phyloP scores from a whole-genome alignment of 768 basidiomycete genomes.

The Russula brevipes region DNA sequence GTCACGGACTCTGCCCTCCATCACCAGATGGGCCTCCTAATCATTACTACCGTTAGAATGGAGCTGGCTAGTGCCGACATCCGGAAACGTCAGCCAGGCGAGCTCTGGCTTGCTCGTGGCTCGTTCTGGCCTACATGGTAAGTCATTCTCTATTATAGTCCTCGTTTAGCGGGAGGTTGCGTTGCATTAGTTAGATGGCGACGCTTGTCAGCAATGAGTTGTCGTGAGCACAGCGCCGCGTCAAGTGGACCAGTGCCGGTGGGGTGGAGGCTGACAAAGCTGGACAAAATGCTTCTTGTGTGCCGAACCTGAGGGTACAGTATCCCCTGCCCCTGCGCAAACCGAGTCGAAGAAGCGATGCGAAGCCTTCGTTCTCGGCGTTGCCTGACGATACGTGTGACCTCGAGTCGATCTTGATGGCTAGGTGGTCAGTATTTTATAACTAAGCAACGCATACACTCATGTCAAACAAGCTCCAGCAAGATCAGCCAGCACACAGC shows the following conservation, averaged over 20 bases:
- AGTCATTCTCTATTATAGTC: too few relatives aligned
- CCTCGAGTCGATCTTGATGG: not conserved
- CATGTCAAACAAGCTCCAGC: not conserved
- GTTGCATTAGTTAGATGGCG: too few relatives aligned
- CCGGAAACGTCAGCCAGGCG: not conserved
- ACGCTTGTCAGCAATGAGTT: too few relatives aligned
- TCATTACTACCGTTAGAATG: not conserved
- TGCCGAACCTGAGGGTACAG: too few relatives aligned
- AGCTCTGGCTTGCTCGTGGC: too few relatives aligned
- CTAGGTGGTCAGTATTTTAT: not conserved
- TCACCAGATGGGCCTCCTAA: not conserved
- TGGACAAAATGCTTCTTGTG: not conserved
- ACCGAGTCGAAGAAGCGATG: too few relatives aligned
- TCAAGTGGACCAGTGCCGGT: too few relatives aligned
- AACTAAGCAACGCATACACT: not conserved
- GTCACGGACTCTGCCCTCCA: not conserved
- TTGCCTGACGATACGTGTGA: conserved; percentile 15
- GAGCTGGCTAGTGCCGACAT: not conserved
- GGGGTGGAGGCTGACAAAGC: not conserved
- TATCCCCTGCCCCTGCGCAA: too few relatives aligned
- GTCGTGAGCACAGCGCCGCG: too few relatives aligned
- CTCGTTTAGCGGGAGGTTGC: too few relatives aligned
- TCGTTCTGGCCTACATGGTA: too few relatives aligned
- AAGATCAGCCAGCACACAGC: too few relatives aligned
- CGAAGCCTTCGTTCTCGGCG: not conserved